Percentiles rank a stretch among this genome's conserved stretches.
These are phyloP conservation scores for Cicer arietinum DNA, from an alignment of 306 rosid species.

Conservation along the genomic window DNA sequence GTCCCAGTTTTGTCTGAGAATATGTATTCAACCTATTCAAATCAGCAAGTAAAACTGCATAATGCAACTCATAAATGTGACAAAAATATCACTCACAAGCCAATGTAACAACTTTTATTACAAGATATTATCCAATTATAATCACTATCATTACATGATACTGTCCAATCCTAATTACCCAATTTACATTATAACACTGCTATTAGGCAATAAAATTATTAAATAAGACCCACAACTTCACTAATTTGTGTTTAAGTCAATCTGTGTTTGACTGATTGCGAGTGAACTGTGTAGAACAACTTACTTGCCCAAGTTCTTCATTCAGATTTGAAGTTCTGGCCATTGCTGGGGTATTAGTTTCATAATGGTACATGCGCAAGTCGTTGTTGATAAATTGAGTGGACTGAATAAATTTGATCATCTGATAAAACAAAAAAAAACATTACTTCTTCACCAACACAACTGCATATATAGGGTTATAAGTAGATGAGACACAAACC, in stretches of 20 bases:
- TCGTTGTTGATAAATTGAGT: slow-evolving; percentile 93
- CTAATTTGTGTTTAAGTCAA: too few species aligned
- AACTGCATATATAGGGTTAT: slow-evolving; percentile 27
- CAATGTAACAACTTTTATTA: not conserved
- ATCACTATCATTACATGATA: too few species aligned
- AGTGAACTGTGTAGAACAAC: slow-evolving; percentile 1
- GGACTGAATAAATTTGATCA: slow-evolving; percentile 95
- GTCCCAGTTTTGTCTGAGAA: slow-evolving; percentile 99
- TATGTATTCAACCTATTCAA: slow-evolving; percentile 88
- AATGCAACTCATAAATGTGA: slow-evolving; percentile 32
- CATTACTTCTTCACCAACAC: slow-evolving; percentile 37
- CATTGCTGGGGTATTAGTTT: slow-evolving; percentile 91
- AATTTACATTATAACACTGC: too few species aligned
- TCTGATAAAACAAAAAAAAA: slow-evolving; percentile 58
- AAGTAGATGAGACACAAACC: slow-evolving; percentile 60
- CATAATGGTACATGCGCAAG: slow-evolving; percentile 83
- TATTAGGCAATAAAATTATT: too few species aligned
- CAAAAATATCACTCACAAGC: slow-evolving; percentile 16
- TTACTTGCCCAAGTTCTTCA: slow-evolving; percentile 98
- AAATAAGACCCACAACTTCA: too few species aligned
- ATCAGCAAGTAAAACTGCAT: slow-evolving; percentile 40
- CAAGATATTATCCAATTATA: not conserved
- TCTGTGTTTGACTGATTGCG: too few species aligned
- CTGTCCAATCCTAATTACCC: too few species aligned
- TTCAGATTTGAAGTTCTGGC: slow-evolving; percentile 98